Evolutionary conservation across 208 protist species (phyloP).

Genomic region (Acanthamoeba castellanii): DNA sequence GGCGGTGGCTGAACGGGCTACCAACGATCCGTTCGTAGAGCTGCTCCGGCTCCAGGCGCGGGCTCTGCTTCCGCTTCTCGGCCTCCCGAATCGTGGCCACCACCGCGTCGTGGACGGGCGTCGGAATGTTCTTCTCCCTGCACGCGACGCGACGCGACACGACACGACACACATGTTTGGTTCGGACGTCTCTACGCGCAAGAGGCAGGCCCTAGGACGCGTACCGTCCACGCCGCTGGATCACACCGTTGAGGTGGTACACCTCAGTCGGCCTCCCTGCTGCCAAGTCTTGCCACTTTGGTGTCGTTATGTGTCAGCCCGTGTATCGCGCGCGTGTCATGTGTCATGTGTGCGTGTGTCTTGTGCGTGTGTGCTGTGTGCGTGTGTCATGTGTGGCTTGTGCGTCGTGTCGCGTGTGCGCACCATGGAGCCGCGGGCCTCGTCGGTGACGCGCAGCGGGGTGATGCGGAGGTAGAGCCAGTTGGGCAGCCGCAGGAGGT

Average conservation of each 20-base stretch:
- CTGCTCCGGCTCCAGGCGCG: background rate
- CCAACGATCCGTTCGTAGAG: slow-evolving; percentile 20
- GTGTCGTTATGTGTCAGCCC: background rate
- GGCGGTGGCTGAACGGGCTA: background rate
- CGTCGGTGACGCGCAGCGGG: background rate
- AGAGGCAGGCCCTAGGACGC: background rate
- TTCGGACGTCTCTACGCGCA: no score
- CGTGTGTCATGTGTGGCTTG: no score
- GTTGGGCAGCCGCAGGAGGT: background rate
- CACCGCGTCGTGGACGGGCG: slow-evolving; percentile 12
- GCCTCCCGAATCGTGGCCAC: slow-evolving; percentile 17
- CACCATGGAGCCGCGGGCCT: slow-evolving; percentile 7
- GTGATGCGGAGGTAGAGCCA: slow-evolving; percentile 39
- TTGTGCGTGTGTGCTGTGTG: no score
- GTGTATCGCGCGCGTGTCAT: no score
- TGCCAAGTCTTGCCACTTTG: slow-evolving; percentile 26
- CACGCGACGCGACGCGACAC: background rate
- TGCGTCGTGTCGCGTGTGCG: no score
- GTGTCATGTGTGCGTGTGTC: no score
- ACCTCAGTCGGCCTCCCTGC: background rate
- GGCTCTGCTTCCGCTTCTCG: background rate
- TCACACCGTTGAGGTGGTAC: slow-evolving; percentile 31
- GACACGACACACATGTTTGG: no score
- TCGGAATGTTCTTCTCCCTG: background rate
- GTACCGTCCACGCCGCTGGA: background rate